phyloP scores from a whole-genome alignment of 2,329 filamentous ascomycete genomes.

The Hysterium pulicare region DNA sequence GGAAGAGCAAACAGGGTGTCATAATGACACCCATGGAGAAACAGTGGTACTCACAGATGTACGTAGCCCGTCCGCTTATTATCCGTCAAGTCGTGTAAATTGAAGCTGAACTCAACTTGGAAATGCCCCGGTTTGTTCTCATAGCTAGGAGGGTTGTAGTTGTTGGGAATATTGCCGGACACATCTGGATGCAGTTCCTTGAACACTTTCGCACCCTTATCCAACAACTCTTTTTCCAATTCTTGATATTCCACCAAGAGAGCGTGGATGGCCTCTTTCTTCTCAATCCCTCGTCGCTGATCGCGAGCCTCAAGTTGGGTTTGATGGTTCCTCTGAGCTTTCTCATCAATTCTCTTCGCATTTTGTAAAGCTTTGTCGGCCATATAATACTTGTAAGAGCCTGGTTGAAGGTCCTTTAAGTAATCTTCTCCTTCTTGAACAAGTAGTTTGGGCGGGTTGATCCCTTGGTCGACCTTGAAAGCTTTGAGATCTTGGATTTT shows the following conservation, averaged over 20 bases:
- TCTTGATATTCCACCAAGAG: constrained; percentile 52
- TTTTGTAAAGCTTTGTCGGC: constrained; percentile 40
- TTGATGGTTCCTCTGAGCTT: constrained; percentile 31
- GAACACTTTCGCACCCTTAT: constrained; percentile 65
- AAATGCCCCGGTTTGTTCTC: constrained; percentile 35
- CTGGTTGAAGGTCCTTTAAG: constrained; percentile 48
- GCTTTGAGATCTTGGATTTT: constrained; percentile 51
- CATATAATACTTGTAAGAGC: constrained; percentile 60
- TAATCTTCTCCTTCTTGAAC: constrained; percentile 49
- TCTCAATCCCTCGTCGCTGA: constrained; percentile 45
- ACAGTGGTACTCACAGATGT: constrained; percentile 51
- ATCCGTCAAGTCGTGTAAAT: constrained; percentile 48
- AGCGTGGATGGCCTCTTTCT: constrained; percentile 53
- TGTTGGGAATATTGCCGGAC: too few relatives aligned
- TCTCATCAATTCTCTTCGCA: constrained; percentile 38
- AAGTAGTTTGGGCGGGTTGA: constrained; percentile 27
- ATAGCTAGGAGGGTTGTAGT: too few relatives aligned
- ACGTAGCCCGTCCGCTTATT: constrained; percentile 58
- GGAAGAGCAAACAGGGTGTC: not conserved
- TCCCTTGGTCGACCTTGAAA: constrained; percentile 32
- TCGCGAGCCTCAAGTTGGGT: constrained; percentile 14
- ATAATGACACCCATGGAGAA: too few relatives aligned
- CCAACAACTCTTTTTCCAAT: constrained; percentile 54
- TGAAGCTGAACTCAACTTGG: constrained; percentile 52
- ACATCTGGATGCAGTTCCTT: constrained; percentile 56